Evolutionary conservation across 2,329 filamentous ascomycete genomes (phyloP).

Genomic region (Pestalotiopsis sp.): DNA sequence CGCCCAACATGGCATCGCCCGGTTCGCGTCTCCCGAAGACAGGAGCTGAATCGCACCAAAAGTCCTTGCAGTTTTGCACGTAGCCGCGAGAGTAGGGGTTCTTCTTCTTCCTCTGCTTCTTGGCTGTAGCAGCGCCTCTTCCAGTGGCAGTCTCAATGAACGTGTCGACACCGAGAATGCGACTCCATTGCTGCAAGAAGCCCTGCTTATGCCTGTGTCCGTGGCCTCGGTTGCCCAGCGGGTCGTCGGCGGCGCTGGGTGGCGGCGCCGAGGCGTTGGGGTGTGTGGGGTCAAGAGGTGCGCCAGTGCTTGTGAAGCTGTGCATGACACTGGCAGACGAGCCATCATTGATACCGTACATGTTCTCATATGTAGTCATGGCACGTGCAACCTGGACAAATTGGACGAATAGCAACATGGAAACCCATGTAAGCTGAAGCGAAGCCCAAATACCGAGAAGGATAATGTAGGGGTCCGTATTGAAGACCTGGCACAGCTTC

Average conservation of each 20-base stretch:
- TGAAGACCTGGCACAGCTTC: conserved; percentile 73
- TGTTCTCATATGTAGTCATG: conserved; percentile 96
- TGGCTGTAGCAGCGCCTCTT: conserved; percentile 64
- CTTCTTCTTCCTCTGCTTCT: conserved; percentile 57
- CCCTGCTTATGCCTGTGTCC: conserved; percentile 61
- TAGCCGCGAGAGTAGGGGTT: conserved; percentile 89
- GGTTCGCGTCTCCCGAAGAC: conserved; percentile 76
- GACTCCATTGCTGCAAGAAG: conserved; percentile 78
- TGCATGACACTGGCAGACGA: conserved; percentile 61
- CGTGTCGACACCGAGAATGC: conserved; percentile 86
- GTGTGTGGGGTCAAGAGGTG: conserved; percentile 69
- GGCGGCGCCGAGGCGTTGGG: conserved; percentile 55
- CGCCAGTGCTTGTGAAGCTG: conserved; percentile 78
- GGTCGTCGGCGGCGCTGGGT: conserved; percentile 43
- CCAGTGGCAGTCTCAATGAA: conserved; percentile 93
- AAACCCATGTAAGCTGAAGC: conserved; percentile 90
- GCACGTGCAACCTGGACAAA: conserved; percentile 89
- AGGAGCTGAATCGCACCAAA: conserved; percentile 90
- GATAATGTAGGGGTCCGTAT: conserved; percentile 82
- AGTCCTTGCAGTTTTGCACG: conserved; percentile 90
- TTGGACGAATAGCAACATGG: conserved; percentile 96
- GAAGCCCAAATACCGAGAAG: conserved; percentile 78
- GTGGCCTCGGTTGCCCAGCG: conserved; percentile 43
- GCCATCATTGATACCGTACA: conserved; percentile 75
- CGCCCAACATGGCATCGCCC: conserved; percentile 76